phyloP scores from a whole-genome alignment of 106 monocot genomes.

The Acorus gramineus region DNA sequence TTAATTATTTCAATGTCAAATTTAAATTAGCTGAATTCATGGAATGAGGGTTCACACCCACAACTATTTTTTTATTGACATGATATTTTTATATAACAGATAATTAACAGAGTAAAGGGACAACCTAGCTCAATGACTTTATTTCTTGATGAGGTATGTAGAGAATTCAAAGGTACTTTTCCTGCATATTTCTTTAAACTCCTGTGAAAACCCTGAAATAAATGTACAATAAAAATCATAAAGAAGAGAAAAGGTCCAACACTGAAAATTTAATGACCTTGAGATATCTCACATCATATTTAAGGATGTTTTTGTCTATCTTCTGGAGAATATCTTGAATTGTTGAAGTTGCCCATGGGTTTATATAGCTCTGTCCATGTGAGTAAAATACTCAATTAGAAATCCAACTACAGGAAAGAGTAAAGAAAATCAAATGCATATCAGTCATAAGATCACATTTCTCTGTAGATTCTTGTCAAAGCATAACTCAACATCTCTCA shows the following conservation, averaged over 20 bases:
- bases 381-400: too few species aligned
- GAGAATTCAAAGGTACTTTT: conserved; percentile 42
- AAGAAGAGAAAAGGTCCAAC: conserved; percentile 1
- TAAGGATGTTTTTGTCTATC: conserved; percentile 27
- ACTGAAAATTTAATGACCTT: background rate
- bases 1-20: background rate
- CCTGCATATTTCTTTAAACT: conserved; percentile 50
- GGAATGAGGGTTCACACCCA: too few species aligned
- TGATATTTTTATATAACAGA: background rate
- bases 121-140: conserved; percentile 79
- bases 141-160: conserved; percentile 48
- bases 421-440: too few species aligned
- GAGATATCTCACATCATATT: conserved; percentile 32
- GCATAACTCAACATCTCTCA: conserved; percentile 29
- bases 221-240: background rate
- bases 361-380: conserved; percentile 8
- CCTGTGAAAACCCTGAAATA: conserved; percentile 48
- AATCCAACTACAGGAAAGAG: too few species aligned
- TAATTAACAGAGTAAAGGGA: background rate
- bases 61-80: too few species aligned
- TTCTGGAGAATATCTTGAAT: conserved; percentile 26
- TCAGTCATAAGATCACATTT: too few species aligned
- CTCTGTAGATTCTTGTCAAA: conserved; percentile 4
- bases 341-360: conserved; percentile 46
- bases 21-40: background rate